Base-by-base conservation (phyloP, 2,329 filamentous ascomycete species). In the Talaromyces sp. region DNA sequence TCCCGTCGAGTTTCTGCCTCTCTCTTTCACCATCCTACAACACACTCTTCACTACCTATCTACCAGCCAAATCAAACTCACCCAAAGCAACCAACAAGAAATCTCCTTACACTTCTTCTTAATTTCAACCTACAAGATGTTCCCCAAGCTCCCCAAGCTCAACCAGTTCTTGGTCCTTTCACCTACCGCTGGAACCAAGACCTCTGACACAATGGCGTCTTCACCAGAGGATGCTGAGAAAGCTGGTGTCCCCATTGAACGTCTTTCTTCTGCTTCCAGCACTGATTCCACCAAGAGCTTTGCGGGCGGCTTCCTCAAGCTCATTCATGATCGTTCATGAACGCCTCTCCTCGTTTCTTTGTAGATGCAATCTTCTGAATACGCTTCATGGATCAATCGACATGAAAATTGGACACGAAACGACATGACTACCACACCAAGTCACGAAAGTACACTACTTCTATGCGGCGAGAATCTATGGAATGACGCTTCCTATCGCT, bases 121-220 rank as follows among this genome's bases (percentile, higher is more conserved):
- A 3, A 4, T 13, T 6, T 52, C 17, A 35, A 36, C 22, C 53
- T 15, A 37, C 57, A 59, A 43, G 11, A 59, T 59, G 57, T 56
- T 59, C 21, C 57, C 58, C 33, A 43, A 48, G 36, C 55, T 60
- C 2, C 53, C 53, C 46, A 60, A 60, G 48, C 58, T 60, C 25
- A 57, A 37, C 54, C 33, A 57, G 25, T 60, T 60, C 28, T 40
- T 60, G 40, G 58, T 57, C 17, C 58, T 60, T n/a, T 46, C 58
- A 2, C 58, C 58, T 33, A 36, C 39, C 4, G n/a, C 50, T 25
- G 53, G 55, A 3, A 17, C 22, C 54, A 56, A 60, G 13, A 53
- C 53, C 21, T 11, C 21, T 13, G 41, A 41, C 35, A 53, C 43
- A 37, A 40, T 51, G 33, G 21, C 40, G 15, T 21, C 58, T n/a